Percentiles rank a stretch among this genome's conserved stretches.
phyloP scores from a whole-genome alignment of 1,284 basidiomycete species.

The Gastroboletus turbinatus region DNA sequence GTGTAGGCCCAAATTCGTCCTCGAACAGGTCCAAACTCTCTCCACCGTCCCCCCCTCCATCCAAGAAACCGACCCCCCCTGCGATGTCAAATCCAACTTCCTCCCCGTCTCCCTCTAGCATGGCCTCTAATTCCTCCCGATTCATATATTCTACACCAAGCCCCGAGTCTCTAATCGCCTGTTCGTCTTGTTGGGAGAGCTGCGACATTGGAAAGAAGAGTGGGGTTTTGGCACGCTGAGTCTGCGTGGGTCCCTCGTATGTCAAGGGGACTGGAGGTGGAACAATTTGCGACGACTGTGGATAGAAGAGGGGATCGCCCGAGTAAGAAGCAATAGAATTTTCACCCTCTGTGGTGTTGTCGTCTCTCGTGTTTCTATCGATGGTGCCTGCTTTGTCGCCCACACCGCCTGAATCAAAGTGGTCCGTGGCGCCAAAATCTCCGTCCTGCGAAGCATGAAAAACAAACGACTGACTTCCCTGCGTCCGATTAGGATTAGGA shows the following conservation, averaged over 20 bases:
- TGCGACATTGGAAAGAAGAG: slow-evolving; percentile 67
- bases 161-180: slow-evolving; percentile 54
- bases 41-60: slow-evolving; percentile 9
- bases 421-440: slow-evolving; percentile 17
- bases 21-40: slow-evolving; percentile 40
- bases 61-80: slow-evolving; percentile 1
- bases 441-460: slow-evolving; percentile 20
- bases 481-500: slow-evolving; percentile 12
- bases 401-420: slow-evolving; percentile 1
- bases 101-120: slow-evolving; percentile 66
- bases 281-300: slow-evolving; percentile 24
- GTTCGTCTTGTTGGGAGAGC: slow-evolving; percentile 52
- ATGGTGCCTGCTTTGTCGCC: neutral
- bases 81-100: slow-evolving; percentile 50
- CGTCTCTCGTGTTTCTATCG: neutral
- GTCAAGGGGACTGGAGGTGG: slow-evolving; percentile 45
- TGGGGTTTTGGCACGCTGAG: slow-evolving; percentile 42
- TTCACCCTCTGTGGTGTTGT: neutral
- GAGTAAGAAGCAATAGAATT: neutral
- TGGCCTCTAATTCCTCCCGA: slow-evolving; percentile 56
- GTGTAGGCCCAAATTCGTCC: slow-evolving; percentile 55
- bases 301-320: slow-evolving; percentile 29
- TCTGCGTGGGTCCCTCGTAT: slow-evolving; percentile 25
- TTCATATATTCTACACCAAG: slow-evolving; percentile 66
- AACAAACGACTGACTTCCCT: slow-evolving; percentile 2